Conservation (phyloP, 208 protist genomes). For the Leishmania martiniquensis region DNA sequence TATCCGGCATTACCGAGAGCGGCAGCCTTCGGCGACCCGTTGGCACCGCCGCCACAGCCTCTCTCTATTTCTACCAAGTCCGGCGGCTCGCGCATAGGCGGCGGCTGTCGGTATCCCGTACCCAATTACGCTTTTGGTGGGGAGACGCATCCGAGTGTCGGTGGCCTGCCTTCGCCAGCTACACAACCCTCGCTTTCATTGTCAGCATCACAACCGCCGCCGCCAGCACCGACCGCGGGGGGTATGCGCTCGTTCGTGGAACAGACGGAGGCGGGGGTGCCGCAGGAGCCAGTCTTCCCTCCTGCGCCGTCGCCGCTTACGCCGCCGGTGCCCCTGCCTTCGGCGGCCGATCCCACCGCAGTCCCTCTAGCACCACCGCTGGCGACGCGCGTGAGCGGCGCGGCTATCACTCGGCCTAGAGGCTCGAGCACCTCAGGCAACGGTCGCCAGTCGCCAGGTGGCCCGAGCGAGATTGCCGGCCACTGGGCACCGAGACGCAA, state of each 20-base stretch:
- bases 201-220: not conserved
- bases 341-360: not conserved
- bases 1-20: not conserved
- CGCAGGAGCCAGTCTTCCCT: not conserved
- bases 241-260: not conserved
- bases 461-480: not conserved
- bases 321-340: not conserved
- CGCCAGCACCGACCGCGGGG: not conserved
- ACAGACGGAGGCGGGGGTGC: not conserved
- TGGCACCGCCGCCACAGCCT: slow-evolving; percentile 9
- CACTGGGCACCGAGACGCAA: not conserved
- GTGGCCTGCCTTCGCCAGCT: not conserved
- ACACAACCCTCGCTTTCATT: not conserved
- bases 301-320: not conserved
- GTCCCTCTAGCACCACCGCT: not conserved
- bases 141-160: not conserved
- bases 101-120: slow-evolving; percentile 15
- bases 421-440: slow-evolving; percentile 30
- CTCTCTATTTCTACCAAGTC: not conserved
- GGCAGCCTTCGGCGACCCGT: slow-evolving; percentile 4
- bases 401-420: not conserved
- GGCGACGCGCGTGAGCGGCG: slow-evolving; percentile 24
- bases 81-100: not conserved
- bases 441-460: slow-evolving; percentile 8
- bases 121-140: slow-evolving; percentile 1